A percentile compares a stretch with the other conserved stretches of the same genome.
These are phyloP conservation scores for Penicillium sp. DNA, from an alignment of 2,329 filamentous ascomycete species.

Conservation along the genomic window DNA sequence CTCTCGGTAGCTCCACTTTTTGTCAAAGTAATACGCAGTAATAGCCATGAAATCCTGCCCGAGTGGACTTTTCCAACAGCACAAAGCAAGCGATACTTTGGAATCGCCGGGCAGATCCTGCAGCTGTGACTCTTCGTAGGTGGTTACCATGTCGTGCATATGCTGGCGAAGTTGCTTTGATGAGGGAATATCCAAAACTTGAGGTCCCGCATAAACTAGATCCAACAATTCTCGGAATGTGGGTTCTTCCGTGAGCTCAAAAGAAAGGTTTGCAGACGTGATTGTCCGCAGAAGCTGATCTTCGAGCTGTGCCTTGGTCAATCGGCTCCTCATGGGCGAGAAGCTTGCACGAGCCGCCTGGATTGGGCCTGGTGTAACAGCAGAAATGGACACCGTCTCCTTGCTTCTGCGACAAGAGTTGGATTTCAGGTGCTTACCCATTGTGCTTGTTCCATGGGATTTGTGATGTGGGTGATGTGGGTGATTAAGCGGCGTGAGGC, in stretches of 20 bases:
- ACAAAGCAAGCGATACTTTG: no score
- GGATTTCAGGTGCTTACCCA: background rate
- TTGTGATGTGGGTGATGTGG: background rate
- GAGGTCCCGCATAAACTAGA: background rate
- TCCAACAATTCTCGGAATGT: background rate
- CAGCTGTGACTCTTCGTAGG: no score
- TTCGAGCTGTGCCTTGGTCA: background rate
- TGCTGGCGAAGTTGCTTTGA: no score
- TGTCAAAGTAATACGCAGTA: background rate
- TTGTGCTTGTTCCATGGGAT: background rate
- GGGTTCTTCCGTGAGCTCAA: background rate
- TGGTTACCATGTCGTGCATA: no score
- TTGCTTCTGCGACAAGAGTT: background rate
- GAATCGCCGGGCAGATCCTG: no score
- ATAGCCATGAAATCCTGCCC: no score
- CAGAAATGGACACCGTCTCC: background rate
- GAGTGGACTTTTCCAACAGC: no score
- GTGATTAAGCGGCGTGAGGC: no score
- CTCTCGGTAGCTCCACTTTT: background rate
- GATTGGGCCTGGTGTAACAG: background rate
- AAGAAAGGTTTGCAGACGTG: background rate
- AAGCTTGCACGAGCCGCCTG: background rate
- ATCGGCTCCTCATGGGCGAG: background rate
- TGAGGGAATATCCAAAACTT: background rate
- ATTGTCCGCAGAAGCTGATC: background rate